A percentile compares a stretch with the other conserved stretches of the same genome.
These are phyloP conservation scores for Fraxinus excelsior DNA, from an alignment of 257 asterid genomes.

Conservation along the genomic window DNA sequence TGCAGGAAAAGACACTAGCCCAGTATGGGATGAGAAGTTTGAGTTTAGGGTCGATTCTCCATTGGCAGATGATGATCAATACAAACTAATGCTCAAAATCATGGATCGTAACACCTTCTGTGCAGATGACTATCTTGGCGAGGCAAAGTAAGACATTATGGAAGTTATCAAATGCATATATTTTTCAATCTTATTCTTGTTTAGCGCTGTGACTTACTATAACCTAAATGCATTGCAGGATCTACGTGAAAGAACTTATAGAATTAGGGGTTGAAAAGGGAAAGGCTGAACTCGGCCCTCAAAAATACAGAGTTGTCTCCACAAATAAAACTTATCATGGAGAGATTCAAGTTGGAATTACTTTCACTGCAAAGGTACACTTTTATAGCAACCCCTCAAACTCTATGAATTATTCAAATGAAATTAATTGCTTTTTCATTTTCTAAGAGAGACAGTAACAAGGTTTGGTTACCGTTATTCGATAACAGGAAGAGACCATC, in stretches of 20 bases:
- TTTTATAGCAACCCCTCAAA: too few species aligned
- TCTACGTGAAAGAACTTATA: slow-evolving; percentile 60
- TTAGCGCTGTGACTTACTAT: not conserved
- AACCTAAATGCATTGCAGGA: slow-evolving; percentile 30
- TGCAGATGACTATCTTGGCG: slow-evolving; percentile 59
- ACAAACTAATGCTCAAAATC: slow-evolving; percentile 52
- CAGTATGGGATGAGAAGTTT: slow-evolving; percentile 66
- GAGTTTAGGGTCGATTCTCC: slow-evolving; percentile 53
- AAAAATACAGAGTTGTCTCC: slow-evolving; percentile 52
- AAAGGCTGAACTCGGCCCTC: slow-evolving; percentile 45
- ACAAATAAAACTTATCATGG: slow-evolving; percentile 48
- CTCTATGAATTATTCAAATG: not conserved
- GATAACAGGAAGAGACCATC: slow-evolving; percentile 16
- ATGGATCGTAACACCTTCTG: slow-evolving; percentile 60
- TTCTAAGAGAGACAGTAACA: not conserved
- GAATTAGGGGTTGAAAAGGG: slow-evolving; percentile 64
- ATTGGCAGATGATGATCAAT: slow-evolving; percentile 28
- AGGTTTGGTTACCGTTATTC: not conserved
- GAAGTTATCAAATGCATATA: not conserved
- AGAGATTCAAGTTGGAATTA: slow-evolving; percentile 63
- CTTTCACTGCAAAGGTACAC: slow-evolving; percentile 44
- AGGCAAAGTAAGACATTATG: slow-evolving; percentile 43
- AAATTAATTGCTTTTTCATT: too few species aligned
- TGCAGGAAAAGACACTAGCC: slow-evolving; percentile 52
- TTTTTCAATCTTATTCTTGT: not conserved